phyloP scores from a whole-genome alignment of 495 filamentous ascomycete species.

The Neurospora tetrasperma region DNA sequence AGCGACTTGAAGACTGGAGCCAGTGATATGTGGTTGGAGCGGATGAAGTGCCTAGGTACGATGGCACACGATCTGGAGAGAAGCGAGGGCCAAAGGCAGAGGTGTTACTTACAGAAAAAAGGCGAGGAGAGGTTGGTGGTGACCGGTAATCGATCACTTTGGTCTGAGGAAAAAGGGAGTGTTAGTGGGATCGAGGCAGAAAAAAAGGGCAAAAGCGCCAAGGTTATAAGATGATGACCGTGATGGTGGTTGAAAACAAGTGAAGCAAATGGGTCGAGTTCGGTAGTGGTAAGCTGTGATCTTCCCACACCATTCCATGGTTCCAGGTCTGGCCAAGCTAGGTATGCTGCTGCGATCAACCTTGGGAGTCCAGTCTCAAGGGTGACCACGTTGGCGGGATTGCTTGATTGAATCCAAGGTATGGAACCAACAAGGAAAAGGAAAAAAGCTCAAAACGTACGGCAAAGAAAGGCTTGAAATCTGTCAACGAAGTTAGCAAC shows the following conservation, averaged over 20 bases:
- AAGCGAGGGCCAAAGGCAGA: neutral
- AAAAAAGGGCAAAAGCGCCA: neutral
- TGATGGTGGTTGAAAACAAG: neutral
- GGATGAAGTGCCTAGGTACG: neutral
- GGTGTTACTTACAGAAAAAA: neutral
- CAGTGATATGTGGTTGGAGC: neutral
- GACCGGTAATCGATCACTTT: neutral
- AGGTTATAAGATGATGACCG: neutral
- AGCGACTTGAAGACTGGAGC: neutral
- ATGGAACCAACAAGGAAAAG: neutral
- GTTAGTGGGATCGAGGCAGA: neutral
- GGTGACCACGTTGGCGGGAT: neutral
- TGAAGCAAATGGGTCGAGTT: neutral
- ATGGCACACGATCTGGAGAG: neutral
- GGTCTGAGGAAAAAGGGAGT: neutral
- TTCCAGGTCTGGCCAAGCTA: neutral
- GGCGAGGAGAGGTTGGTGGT: neutral
- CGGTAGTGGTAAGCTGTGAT: neutral
- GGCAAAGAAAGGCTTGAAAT: neutral
- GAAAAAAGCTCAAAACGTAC: neutral
- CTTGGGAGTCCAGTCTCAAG: neutral
- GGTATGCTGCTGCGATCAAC: neutral
- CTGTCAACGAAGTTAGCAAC: neutral
- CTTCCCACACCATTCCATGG: neutral
- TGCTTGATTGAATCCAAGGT: neutral